Conservation (phyloP, 1,139 yeast genomes). For the Candida sp. region DNA sequence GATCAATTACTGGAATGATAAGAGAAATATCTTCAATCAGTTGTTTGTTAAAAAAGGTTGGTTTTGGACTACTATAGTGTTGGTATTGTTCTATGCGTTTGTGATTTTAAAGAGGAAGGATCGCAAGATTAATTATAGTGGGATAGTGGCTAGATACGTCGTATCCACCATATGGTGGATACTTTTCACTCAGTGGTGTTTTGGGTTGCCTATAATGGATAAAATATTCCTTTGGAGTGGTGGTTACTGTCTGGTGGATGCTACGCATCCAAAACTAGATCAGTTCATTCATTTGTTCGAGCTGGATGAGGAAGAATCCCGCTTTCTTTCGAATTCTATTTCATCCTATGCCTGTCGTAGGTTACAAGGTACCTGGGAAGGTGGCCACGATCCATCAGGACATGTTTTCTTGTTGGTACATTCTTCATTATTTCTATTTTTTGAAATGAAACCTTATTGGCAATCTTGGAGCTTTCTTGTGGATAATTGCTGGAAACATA, state of each 20-base stretch:
- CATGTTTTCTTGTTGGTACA: conserved; percentile 82
- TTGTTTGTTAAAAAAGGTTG: conserved; percentile 86
- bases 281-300: conserved; percentile 6
- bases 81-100: conserved; percentile 26
- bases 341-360: conserved; percentile 56
- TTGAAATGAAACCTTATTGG: conserved; percentile 55
- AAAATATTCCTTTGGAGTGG: conserved; percentile 76
- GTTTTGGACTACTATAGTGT: conserved; percentile 74
- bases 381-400: conserved; percentile 97
- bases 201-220: conserved; percentile 91
- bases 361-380: conserved; percentile 73
- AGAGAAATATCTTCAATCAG: conserved; percentile 64
- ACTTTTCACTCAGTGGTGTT: conserved; percentile 84
- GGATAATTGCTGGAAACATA: conserved; percentile 2
- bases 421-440: conserved; percentile 65
- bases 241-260: conserved; percentile 57
- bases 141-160: conserved; percentile 35
- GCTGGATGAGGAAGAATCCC: neutral
- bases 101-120: conserved; percentile 4
- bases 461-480: conserved; percentile 13
- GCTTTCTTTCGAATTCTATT: conserved; percentile 18
- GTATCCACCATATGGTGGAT: conserved; percentile 76
- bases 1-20: conserved; percentile 57
- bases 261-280: conserved; percentile 5
- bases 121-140: conserved; percentile 3